A percentile compares a stretch with the other conserved stretches of the same genome.
Evolutionary conservation across 2,329 filamentous ascomycete genomes (phyloP).

Genomic region (Hymenoscyphus albidus): DNA sequence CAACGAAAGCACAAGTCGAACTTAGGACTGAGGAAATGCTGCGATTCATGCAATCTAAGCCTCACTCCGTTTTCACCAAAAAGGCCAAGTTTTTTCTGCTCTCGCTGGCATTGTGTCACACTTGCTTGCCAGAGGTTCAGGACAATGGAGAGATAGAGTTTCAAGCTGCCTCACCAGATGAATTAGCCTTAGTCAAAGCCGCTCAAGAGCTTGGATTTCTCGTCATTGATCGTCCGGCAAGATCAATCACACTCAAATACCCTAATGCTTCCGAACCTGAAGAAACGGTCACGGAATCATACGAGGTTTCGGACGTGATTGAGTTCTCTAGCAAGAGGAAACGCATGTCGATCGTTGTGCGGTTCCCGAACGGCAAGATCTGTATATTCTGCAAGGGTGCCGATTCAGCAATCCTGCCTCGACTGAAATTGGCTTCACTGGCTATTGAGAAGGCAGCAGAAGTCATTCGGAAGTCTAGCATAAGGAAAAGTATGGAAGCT

Average conservation of each 20-base stretch:
- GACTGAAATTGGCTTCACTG: slow-evolving; percentile 68
- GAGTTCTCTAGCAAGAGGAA: slow-evolving; percentile 89
- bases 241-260: slow-evolving; percentile 55
- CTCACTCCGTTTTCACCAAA: slow-evolving; percentile 71
- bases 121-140: slow-evolving; percentile 74
- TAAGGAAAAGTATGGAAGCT: slow-evolving; percentile 57
- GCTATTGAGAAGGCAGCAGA: slow-evolving; percentile 72
- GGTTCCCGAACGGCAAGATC: slow-evolving; percentile 76
- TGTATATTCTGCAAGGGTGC: slow-evolving; percentile 88
- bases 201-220: slow-evolving; percentile 82
- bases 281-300: slow-evolving; percentile 49
- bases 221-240: slow-evolving; percentile 68
- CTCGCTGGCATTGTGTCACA: slow-evolving; percentile 83
- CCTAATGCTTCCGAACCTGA: slow-evolving; percentile 22
- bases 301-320: slow-evolving; percentile 80
- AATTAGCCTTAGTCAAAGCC: slow-evolving; percentile 78
- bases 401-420: slow-evolving; percentile 76
- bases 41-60: slow-evolving; percentile 70
- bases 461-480: slow-evolving; percentile 48
- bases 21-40: slow-evolving; percentile 70
- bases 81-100: slow-evolving; percentile 81
- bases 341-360: slow-evolving; percentile 83
- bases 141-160: slow-evolving; percentile 70
- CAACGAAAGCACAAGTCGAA: slow-evolving; percentile 47
- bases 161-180: slow-evolving; percentile 87